These are phyloP conservation scores for Lactarius deliciosus DNA, from an alignment of 768 basidiomycete species.

Conservation along the genomic window DNA sequence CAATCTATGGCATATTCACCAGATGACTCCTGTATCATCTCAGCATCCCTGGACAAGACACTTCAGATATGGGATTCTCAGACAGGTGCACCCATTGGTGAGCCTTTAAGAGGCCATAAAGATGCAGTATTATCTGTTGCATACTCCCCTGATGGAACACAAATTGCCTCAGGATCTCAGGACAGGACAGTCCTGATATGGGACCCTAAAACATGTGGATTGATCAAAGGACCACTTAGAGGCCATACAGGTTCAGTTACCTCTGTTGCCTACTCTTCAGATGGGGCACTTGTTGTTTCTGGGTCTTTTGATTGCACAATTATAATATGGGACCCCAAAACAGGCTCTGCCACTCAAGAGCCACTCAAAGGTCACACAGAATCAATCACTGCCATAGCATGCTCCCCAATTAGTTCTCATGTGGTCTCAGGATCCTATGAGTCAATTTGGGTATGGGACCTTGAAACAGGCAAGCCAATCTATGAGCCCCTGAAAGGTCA, in stretches of 20 bases:
- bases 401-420: not conserved
- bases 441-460: not conserved
- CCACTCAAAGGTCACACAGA: not conserved
- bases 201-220: not conserved
- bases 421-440: not conserved
- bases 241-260: not conserved
- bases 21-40: not conserved
- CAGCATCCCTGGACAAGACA: not conserved
- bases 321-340: not conserved
- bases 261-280: not conserved
- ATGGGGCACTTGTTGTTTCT: not conserved
- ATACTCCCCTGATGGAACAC: not conserved
- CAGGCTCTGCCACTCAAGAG: not conserved
- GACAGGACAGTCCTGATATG: not conserved
- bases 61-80: not conserved
- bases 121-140: not conserved
- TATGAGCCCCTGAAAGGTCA: not conserved
- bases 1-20: no score
- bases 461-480: not conserved
- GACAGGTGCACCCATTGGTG: not conserved
- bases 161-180: not conserved
- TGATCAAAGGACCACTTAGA: not conserved
- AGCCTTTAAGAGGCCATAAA: not conserved
- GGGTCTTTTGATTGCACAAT: not conserved
- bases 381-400: not conserved